Base-by-base conservation (phyloP, 805 yeast species). In the Wickerhamiella cacticola region DNA sequence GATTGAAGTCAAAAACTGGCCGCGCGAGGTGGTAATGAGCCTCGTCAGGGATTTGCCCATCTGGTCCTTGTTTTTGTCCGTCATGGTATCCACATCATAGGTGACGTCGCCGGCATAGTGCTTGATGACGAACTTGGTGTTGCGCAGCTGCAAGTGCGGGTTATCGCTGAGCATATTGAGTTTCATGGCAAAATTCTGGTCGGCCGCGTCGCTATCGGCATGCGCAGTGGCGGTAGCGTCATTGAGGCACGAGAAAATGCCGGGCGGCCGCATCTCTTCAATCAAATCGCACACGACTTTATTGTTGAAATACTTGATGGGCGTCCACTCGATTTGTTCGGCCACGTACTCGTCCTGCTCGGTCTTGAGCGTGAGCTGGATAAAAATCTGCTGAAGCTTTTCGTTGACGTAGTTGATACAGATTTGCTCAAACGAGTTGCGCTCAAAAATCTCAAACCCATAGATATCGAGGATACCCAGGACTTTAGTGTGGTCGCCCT, bases 31-130 rank as follows among this genome's bases (percentile, higher is more conserved):
- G 2, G 78, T 71, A 44, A 92, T 68, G 59, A 92, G 67, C 55
- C 88, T 92, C 50, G 87, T 72, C 58, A 92, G 69, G 66, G 88
- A 96, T 61, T 84, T 82, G 65, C 85, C 78, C 74, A 92, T 72
- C 58, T 84, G 89, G 63, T 92, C 99, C 66, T 92, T 92, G 65
- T 92, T 92, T 66, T 92, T 92, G 64, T 92, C 97, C 2, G 98
- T 92, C 84, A 92, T 87, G 5, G 83, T 82, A 25, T 72, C 68
- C 46, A 88, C 79, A 53, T 88, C 95, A 61, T 92, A 92, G 10
- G 87, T 82, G 42, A 92, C 99, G 68, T 92, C 98, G 61, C 98
- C 98, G 19, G 99, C 99, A 68, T 92, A 92, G 67, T 92, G 99
- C 67, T 85, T 88, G 60, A 92, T 78, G 48, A 92, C 69, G 56